Base-by-base conservation (phyloP, 257 asterid genomes). In the Nicotiana paniculata region DNA sequence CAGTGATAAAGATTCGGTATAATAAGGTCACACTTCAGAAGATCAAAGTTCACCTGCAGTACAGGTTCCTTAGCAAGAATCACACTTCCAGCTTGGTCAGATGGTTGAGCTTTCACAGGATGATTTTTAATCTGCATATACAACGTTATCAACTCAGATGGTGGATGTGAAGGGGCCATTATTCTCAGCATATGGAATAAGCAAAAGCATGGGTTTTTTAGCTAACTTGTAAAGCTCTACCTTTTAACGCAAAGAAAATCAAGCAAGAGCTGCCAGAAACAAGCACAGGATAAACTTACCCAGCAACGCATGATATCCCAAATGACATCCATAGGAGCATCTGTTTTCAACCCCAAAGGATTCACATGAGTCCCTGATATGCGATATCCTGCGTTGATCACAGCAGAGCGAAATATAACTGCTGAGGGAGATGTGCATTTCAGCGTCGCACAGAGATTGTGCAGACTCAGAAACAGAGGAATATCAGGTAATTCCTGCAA, bases 281-380 rank as follows among this genome's bases (percentile, higher is more conserved):
- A 66, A 64, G 37, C 51, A 58, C 84, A 18, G 16, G 35, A 1
- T 10, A 65, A 77, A 66, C 90, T 86, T 89, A 96, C 99, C 99
- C 99, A 96, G 86, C 98, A 96, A 46, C 99, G 98, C 99, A 96
- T 96, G 15, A 96, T 93, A 87, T 96, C 99, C 99, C 98, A 96
- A 70, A 96, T 88, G 64, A 94, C 97, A 58, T 96, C 89, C 99
- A 96, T 96, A 26, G 99, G 99, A 83, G 99, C 99, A 85, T 96
- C 97, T 3, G 98, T 93, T 83, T 96, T 96, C 88, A 96, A 83
- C 85, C 98, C 98, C 75, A 96, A 85, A 18, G 98, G 97, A 83
- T 91, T 88, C 58, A 91, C 98, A 83, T 96, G 99, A 82, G 91
- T 94, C 69, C 99, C 98, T 37, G 99, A 96, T 85, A 96, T 94